Percentiles rank a stretch among this genome's conserved stretches.
Conservation (phyloP, 306 rosid genomes). For the Cicer bijugum region DNA sequence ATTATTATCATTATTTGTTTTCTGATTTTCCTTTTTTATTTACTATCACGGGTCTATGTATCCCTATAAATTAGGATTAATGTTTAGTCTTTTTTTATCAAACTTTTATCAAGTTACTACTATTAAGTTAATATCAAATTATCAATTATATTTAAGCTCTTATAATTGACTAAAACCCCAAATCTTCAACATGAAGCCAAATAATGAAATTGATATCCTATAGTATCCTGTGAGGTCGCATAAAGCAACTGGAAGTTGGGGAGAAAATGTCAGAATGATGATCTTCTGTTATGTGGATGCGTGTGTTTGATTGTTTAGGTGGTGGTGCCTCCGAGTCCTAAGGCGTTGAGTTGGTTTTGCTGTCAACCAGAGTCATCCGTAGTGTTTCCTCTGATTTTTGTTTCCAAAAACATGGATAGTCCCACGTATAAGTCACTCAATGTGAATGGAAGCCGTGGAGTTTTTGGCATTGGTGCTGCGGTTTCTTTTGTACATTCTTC, state of each 20-base stretch:
- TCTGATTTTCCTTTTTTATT: neutral
- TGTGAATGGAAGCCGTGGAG: slow-evolving; percentile 71
- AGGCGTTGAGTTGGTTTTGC: slow-evolving; percentile 81
- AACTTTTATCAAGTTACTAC: neutral
- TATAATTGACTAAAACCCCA: neutral
- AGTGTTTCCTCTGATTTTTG: slow-evolving; percentile 74
- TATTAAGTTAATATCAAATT: neutral
- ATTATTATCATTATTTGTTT: neutral
- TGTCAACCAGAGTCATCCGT: slow-evolving; percentile 69
- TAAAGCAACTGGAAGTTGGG: slow-evolving; percentile 12
- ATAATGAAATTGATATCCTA: slow-evolving; percentile 16
- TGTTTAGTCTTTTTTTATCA: neutral
- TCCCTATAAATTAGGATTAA: neutral
- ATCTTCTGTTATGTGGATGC: slow-evolving; percentile 25
- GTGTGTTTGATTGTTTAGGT: slow-evolving; percentile 58
- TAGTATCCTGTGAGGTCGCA: neutral
- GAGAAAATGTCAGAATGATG: neutral
- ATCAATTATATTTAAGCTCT: neutral
- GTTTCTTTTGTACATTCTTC: slow-evolving; percentile 58
- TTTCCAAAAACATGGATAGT: slow-evolving; percentile 64
- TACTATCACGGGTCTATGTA: neutral
- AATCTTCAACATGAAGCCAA: neutral
- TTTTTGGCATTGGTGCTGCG: slow-evolving; percentile 82
- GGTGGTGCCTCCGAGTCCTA: slow-evolving; percentile 82
- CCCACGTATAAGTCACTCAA: slow-evolving; percentile 60